Conservation (phyloP, 371 early-diverging fungal genomes). For the Rhizopus sp. region DNA sequence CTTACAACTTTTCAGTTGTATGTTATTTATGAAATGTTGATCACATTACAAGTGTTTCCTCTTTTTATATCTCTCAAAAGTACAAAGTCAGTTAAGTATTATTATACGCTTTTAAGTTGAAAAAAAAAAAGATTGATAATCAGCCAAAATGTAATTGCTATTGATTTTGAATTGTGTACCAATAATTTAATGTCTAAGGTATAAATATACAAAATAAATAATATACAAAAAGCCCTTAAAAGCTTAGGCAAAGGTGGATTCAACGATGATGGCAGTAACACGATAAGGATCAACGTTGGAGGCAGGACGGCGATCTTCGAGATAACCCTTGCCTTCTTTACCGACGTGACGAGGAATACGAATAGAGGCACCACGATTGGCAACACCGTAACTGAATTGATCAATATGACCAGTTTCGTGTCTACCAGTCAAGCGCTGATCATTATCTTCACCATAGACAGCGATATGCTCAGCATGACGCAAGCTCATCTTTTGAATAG, state of each 20-base stretch:
- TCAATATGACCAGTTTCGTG: slow-evolving; percentile 65
- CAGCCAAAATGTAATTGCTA: no score
- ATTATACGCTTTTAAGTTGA: no score
- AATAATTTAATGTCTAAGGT: no score
- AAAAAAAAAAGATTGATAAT: no score
- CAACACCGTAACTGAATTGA: slow-evolving; percentile 62
- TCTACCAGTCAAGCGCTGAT: slow-evolving; percentile 60
- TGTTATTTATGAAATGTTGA: no score
- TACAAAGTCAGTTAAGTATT: no score
- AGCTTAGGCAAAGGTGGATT: slow-evolving; percentile 39
- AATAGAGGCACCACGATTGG: slow-evolving; percentile 69
- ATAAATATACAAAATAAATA: no score
- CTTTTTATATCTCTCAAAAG: no score
- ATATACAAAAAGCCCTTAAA: no score
- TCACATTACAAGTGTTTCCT: no score
- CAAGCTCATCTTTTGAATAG: slow-evolving; percentile 54
- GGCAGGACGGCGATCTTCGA: slow-evolving; percentile 67
- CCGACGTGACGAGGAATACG: slow-evolving; percentile 68
- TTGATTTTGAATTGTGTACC: no score
- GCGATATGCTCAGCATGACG: slow-evolving; percentile 63
- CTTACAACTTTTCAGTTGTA: no score
- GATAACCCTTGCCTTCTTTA: slow-evolving; percentile 61
- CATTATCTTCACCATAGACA: slow-evolving; percentile 67
- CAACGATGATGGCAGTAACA: slow-evolving; percentile 60
- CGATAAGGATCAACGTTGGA: slow-evolving; percentile 69